phyloP scores from a whole-genome alignment of 148 eudicot species.

The Vaccinium corymbosum region DNA sequence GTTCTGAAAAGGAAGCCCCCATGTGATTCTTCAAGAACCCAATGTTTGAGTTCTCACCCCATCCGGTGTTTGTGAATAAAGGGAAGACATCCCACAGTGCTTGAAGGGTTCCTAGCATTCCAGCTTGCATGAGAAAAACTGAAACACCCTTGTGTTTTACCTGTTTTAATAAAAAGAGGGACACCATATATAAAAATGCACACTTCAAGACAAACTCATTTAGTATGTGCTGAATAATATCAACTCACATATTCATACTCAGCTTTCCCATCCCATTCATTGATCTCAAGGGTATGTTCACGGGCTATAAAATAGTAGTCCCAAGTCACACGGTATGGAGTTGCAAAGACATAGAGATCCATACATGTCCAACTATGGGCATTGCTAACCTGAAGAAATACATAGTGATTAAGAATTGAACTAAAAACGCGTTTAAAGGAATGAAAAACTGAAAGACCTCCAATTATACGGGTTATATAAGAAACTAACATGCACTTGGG shows the following conservation, averaged over 20 bases:
- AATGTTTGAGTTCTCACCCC: conserved; percentile 81
- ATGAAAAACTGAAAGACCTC: background rate
- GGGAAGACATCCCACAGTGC: conserved; percentile 88
- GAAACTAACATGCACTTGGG: background rate
- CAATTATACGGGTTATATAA: background rate
- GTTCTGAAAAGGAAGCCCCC: conserved; percentile 71
- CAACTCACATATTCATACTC: conserved; percentile 82
- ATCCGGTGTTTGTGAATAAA: conserved; percentile 64
- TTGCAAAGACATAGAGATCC: conserved; percentile 83
- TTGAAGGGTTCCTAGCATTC: conserved; percentile 77
- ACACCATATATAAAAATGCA: background rate
- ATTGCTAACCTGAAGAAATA: conserved; percentile 42
- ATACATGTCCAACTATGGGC: conserved; percentile 92
- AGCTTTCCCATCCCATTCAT: conserved; percentile 74
- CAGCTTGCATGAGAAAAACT: conserved; percentile 87
- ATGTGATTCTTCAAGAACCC: conserved; percentile 76
- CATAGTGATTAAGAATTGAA: background rate
- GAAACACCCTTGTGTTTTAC: conserved; percentile 72
- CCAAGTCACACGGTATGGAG: conserved; percentile 92
- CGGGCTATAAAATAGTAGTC: conserved; percentile 70
- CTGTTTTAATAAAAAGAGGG: conserved; percentile 28
- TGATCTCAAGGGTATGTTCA: conserved; percentile 70
- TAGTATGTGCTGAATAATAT: background rate
- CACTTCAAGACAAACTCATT: background rate
- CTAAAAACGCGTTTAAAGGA: background rate